phyloP scores from a whole-genome alignment of 192 early-diverging fungal species.

The Backusella sp. region DNA sequence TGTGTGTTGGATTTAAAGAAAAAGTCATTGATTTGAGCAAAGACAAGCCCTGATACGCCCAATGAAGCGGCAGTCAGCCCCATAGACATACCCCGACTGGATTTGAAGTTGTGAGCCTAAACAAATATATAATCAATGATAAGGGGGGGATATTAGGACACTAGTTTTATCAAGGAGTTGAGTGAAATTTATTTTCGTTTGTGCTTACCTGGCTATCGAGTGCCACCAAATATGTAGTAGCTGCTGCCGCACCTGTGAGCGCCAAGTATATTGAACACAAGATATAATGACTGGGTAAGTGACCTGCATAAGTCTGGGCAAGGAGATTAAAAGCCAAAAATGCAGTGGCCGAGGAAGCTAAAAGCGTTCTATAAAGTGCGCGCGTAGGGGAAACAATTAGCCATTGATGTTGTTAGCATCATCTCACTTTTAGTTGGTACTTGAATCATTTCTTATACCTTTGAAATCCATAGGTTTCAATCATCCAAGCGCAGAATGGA shows the following conservation, averaged over 20 bases:
- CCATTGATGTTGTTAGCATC: neutral
- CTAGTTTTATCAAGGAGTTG: neutral
- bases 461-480: conserved; percentile 18
- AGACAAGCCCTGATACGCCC: conserved; percentile 29
- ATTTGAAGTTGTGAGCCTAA: conserved; percentile 31
- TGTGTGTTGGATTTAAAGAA: conserved; percentile 22
- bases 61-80: conserved; percentile 32
- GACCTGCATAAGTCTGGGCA: conserved; percentile 26
- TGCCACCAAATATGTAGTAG: conserved; percentile 29
- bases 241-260: conserved; percentile 18
- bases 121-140: neutral
- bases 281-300: conserved; percentile 14
- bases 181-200: neutral
- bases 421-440: neutral
- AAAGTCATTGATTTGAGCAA: conserved; percentile 34
- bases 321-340: conserved; percentile 26
- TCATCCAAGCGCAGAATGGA: conserved; percentile 26
- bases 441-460: conserved; percentile 9
- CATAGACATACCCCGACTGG: conserved; percentile 35
- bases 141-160: neutral
- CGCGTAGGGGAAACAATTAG: neutral
- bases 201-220: conserved; percentile 31
- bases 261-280: conserved; percentile 32
- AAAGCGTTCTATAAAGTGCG: conserved; percentile 7
- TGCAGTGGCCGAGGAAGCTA: conserved; percentile 16